Evolutionary conservation across 345 rosid species (phyloP).

Genomic region (Gossypium longicalyx): DNA sequence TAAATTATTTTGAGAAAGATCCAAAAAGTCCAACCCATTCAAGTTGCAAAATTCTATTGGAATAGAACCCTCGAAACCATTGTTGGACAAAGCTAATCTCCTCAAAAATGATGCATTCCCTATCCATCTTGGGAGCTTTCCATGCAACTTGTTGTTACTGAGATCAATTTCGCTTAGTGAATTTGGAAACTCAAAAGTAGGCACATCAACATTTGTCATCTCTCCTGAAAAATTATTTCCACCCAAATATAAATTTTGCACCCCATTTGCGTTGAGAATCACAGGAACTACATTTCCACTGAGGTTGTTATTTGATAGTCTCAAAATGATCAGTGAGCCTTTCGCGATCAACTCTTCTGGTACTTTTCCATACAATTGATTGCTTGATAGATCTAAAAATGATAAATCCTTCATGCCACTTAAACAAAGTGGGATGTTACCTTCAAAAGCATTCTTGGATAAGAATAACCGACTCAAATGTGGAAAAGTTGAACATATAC

Average conservation of each 20-base stretch:
- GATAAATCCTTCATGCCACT: background rate
- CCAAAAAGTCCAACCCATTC: fast-evolving
- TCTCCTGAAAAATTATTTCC: background rate
- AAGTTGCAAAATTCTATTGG: slow-evolving; percentile 3
- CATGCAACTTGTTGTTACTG: slow-evolving; percentile 12
- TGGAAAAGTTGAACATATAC: slow-evolving; percentile 14
- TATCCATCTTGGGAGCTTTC: slow-evolving; percentile 23
- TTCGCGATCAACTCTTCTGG: background rate
- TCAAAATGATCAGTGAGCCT: background rate
- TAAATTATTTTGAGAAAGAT: slow-evolving; percentile 17
- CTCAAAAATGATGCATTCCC: fast-evolving
- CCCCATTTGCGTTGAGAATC: background rate
- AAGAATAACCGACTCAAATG: background rate
- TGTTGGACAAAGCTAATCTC: background rate
- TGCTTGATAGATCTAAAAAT: slow-evolving; percentile 22
- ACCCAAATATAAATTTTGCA: background rate
- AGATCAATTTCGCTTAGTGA: background rate
- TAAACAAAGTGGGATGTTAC: slow-evolving; percentile 21
- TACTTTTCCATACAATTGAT: background rate
- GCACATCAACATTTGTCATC: background rate
- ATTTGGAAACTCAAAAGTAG: background rate
- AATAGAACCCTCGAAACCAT: slow-evolving; percentile 12
- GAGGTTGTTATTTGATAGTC: slow-evolving; percentile 18
- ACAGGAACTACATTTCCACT: slow-evolving; percentile 14
- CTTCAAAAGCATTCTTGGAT: slow-evolving; percentile 16